A percentile compares a stretch with the other conserved stretches of the same genome.
Conservation (phyloP, 768 basidiomycete species). For the Dictyophora rubrovolvata region DNA sequence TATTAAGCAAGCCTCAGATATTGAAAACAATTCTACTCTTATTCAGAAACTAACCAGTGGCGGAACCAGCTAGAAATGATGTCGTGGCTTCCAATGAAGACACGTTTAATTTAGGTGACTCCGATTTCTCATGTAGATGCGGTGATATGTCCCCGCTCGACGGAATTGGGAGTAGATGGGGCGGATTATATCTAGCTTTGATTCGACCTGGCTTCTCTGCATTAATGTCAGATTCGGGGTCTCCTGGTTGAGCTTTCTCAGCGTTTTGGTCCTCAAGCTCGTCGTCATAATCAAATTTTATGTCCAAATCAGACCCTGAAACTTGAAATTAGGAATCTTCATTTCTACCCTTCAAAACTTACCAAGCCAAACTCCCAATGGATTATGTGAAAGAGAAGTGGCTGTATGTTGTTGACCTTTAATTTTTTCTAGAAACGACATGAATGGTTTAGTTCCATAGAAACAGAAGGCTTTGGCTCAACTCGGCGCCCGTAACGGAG, state of each 20-base stretch:
- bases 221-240: slow-evolving; percentile 15
- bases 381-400: neutral
- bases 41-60: slow-evolving; percentile 8
- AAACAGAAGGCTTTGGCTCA: neutral
- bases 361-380: slow-evolving; percentile 13
- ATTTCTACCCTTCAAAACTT: slow-evolving; percentile 19
- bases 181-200: neutral
- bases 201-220: slow-evolving; percentile 18
- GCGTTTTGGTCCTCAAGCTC: slow-evolving; percentile 20
- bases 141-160: no score
- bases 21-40: slow-evolving; percentile 15
- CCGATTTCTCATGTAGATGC: no score
- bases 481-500: neutral
- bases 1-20: slow-evolving; percentile 6
- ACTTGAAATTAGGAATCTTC: slow-evolving; percentile 43
- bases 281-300: slow-evolving; percentile 45
- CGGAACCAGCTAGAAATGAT: slow-evolving; percentile 11
- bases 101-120: no score
- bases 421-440: neutral
- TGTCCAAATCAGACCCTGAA: slow-evolving; percentile 32
- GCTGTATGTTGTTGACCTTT: neutral
- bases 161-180: neutral
- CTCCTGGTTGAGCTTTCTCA: slow-evolving; percentile 1
- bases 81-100: neutral
- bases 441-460: neutral